Evolutionary conservation across 73 alveolate genomes (phyloP).

Genomic region (Paramecium sexaurelia): DNA sequence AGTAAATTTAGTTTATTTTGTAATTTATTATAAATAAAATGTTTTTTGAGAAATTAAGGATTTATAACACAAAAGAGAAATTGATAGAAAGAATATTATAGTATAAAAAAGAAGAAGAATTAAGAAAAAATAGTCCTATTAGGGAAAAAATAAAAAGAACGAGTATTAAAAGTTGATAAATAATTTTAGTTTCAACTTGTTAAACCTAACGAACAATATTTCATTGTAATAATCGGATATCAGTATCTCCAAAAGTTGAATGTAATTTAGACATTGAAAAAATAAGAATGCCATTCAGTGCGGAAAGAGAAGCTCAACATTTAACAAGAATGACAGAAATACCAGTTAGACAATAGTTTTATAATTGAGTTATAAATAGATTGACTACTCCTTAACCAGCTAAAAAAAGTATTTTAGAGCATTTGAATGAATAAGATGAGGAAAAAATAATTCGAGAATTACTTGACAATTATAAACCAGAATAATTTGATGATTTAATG

Average conservation of each 20-base stretch:
- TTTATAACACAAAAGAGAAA: background rate
- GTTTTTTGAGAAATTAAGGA: conserved; percentile 35
- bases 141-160: background rate
- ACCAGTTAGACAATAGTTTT: background rate
- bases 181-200: background rate
- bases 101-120: background rate
- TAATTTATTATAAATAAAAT: background rate
- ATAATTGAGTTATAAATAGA: background rate
- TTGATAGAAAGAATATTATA: background rate
- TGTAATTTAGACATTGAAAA: background rate
- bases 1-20: no score
- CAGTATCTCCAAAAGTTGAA: background rate
- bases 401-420: background rate
- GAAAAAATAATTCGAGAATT: background rate
- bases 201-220: background rate
- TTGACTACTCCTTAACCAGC: background rate
- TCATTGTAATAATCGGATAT: background rate
- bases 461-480: background rate
- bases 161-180: background rate
- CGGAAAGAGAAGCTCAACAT: background rate
- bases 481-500: background rate
- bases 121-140: background rate
- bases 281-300: background rate
- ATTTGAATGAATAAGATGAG: background rate
- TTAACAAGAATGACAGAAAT: background rate